Base-by-base conservation (phyloP, 345 rosid genomes). In the Xanthoceras sorbifolium region DNA sequence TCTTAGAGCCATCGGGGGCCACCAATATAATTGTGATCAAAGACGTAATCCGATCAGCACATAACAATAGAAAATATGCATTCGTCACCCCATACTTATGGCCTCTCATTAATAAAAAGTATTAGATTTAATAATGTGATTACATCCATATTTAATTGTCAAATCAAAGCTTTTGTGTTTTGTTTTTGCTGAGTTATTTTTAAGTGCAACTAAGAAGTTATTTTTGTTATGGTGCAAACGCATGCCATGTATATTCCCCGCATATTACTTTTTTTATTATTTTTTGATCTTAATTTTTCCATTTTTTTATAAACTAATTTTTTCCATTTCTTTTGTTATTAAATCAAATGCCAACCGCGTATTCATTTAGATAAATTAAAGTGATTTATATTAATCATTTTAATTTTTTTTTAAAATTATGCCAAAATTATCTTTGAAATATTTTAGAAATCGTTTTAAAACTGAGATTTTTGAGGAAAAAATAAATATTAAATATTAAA, bases 21-120 rank as follows among this genome's bases (percentile, higher is more conserved):
- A 55, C 50, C 28, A 77, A n/a, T n/a, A n/a, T n/a, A n/a, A 32
- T 70, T 55, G 68, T 73, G 36, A 76, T 69, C 76, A 44, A 71
- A 32, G 57, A 77, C 81, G 78, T 70, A 73, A 80, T 82, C 83
- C 79, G 73, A 75, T 55, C n/a, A 32, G 10, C 31, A 75, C n/a
- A 29, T 55, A 31, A 17, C 29, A 65, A 38, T 42, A 70, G 32
- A 11, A 63, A 78, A 14, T 28, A 32, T 71, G 74, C 69, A 12
- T 72, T 65, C 70, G 65, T 76, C 78, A 78, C 34, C 69, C 72
- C 61, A 64, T 76, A 71, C 44, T 17, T 42, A 46, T 31, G 42
- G 23, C 50, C 66, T 20, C 48, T 74, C 6, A 1, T 17, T 32
- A 69, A 46, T 46, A 14, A 46, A 68, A 77, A 74, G 57, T 42